phyloP scores from a whole-genome alignment of 257 asterid species.

The Solanum tarijense region DNA sequence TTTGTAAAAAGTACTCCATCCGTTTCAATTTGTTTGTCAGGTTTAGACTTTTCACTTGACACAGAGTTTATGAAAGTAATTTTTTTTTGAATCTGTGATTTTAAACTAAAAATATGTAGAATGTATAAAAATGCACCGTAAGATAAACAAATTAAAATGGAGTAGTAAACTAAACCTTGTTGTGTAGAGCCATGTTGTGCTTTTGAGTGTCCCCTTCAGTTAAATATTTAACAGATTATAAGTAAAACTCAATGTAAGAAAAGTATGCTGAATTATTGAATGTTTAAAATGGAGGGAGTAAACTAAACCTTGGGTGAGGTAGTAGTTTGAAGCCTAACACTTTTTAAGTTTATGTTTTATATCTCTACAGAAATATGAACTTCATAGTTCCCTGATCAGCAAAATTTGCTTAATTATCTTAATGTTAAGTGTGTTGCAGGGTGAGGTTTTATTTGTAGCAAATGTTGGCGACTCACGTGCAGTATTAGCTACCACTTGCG shows the following conservation, averaged over 20 bases:
- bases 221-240: neutral
- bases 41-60: neutral
- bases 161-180: neutral
- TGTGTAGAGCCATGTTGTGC: neutral
- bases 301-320: neutral
- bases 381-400: neutral
- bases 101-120: neutral
- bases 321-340: neutral
- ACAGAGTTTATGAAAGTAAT: neutral
- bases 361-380: neutral
- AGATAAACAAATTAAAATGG: neutral
- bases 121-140: neutral
- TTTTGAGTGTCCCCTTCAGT: neutral
- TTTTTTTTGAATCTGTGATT: neutral
- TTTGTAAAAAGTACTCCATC: neutral
- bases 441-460: constrained; percentile 55
- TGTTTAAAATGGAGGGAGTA: neutral
- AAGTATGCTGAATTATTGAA: neutral
- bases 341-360: neutral
- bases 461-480: constrained; percentile 98
- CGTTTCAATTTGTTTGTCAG: neutral
- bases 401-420: neutral
- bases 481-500: constrained; percentile 65
- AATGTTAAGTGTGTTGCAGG: constrained; percentile 34
- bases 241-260: neutral